Base-by-base conservation (phyloP, 805 yeast genomes). In the Cyberlindnera sargentensis region DNA sequence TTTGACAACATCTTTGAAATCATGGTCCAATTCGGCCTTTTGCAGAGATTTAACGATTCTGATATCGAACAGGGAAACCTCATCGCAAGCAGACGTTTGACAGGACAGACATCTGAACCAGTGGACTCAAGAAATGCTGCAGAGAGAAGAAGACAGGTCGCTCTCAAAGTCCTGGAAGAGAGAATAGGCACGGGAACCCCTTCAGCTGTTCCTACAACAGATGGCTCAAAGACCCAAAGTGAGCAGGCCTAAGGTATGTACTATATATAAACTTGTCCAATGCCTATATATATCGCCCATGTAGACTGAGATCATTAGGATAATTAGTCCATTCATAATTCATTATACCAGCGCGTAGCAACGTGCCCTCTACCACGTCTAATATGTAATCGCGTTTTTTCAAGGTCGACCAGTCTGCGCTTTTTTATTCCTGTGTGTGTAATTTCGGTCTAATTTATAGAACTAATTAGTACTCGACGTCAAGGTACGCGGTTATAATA, bases 111-210 rank as follows among this genome's bases (percentile, higher is more conserved):
- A 8, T 26, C 52, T 10, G 31, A 33, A 8, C 31, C 33, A 7
- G 8, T 45, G 4, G 75, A 70, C 42, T 62, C 67, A 7, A 66
- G 65, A 53, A 77, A 75, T 47, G 82, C 75, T 4, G 87, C 86
- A 23, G 90, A 84, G 54, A 73, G 91, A 62, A 73, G 91, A 62
- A 76, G 90, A 64, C 87, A 81, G 57, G 78, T 83, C 35, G 91
- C 91, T 1, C 63, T 84, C 45, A 84, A 82, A 57, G 86, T 83
- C 15, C 67, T 84, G 40, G 88, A 83, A 55, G 87, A 83, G 49
- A 68, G 84, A 53, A 73, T 76, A 30, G 63, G 58, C 10, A 58
- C 53, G 32, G 20, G 20, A 15, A 15, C 20, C 20, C 20, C 20
- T 15, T 15, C 20, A 15, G 20, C 20, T 15, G 20, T 15, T 15